Conservation (phyloP, 2,329 filamentous ascomycete species). For the Fusarium miscanthi region DNA sequence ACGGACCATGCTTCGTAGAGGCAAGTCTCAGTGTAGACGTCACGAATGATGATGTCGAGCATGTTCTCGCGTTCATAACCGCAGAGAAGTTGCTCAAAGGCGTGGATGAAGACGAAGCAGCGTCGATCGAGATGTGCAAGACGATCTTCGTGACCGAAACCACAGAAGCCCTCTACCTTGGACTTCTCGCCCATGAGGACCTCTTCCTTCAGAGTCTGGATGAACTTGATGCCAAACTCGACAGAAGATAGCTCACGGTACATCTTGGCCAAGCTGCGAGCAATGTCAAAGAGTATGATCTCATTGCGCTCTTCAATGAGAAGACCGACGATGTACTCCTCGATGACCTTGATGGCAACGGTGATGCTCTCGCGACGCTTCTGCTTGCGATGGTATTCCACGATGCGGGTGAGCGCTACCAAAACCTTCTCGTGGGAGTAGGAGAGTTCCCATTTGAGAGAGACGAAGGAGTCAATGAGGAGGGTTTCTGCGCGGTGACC, state of each 20-base stretch:
- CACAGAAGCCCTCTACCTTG: not conserved
- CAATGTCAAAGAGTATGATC: not conserved
- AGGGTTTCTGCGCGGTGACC: not conserved
- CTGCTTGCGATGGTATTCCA: constrained; percentile 8
- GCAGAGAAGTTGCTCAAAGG: constrained; percentile 4
- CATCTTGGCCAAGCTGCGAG: not conserved
- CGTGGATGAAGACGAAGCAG: not conserved
- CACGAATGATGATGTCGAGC: constrained; percentile 4
- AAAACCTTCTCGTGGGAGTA: not conserved
- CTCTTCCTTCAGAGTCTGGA: constrained; percentile 1
- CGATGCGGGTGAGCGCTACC: not conserved
- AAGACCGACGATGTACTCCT: not conserved
- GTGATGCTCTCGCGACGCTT: not conserved
- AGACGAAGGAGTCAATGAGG: not conserved
- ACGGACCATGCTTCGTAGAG: constrained; percentile 7
- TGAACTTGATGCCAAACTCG: constrained; percentile 5
- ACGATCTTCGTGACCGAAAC: not conserved
- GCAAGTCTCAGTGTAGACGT: not conserved
- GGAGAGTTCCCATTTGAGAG: not conserved
- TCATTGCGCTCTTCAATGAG: constrained; percentile 5
- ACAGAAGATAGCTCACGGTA: not conserved
- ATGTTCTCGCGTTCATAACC: constrained; percentile 3
- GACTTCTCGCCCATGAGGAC: not conserved
- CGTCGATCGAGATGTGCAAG: constrained; percentile 1
- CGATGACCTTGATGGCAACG: not conserved